These are phyloP conservation scores for Grosmannia serpens DNA, from an alignment of 2,329 filamentous ascomycete species.

Conservation along the genomic window DNA sequence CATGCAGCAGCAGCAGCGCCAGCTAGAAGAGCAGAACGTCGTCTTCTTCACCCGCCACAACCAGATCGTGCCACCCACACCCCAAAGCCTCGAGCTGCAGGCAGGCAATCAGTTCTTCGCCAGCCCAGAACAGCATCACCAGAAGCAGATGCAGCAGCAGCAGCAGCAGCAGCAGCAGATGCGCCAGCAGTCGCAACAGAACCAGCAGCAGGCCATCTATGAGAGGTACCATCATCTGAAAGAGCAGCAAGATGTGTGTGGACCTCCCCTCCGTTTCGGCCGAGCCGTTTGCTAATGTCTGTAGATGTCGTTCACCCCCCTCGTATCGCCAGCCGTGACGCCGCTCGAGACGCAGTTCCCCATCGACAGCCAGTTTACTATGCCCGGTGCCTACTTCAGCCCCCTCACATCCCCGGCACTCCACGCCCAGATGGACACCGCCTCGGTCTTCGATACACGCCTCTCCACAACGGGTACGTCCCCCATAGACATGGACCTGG, in stretches of 20 bases:
- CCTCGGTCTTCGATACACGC: slow-evolving; percentile 31
- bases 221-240: slow-evolving; percentile 28
- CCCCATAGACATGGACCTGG: slow-evolving; percentile 46
- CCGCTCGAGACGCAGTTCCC: slow-evolving; percentile 63
- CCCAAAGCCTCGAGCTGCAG: slow-evolving; percentile 69
- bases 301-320: slow-evolving; percentile 65
- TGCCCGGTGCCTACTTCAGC: slow-evolving; percentile 68
- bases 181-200: slow-evolving; percentile 31
- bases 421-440: slow-evolving; percentile 54
- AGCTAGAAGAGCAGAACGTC: slow-evolving; percentile 44
- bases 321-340: slow-evolving; percentile 76
- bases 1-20: slow-evolving; percentile 47
- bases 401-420: slow-evolving; percentile 72
- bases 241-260: slow-evolving; percentile 55
- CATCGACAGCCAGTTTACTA: slow-evolving; percentile 44
- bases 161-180: slow-evolving; percentile 32
- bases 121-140: slow-evolving; percentile 36
- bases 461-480: slow-evolving; percentile 31
- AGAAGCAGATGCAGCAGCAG: slow-evolving; percentile 35
- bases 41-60: slow-evolving; percentile 43
- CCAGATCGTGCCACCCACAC: slow-evolving; percentile 63
- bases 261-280: neutral
- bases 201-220: slow-evolving; percentile 41
- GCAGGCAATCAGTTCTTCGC: slow-evolving; percentile 49
- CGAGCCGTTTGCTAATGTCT: neutral